These are phyloP conservation scores for Davidsoniella eucalypti DNA, from an alignment of 2,329 filamentous ascomycete species.

Conservation along the genomic window DNA sequence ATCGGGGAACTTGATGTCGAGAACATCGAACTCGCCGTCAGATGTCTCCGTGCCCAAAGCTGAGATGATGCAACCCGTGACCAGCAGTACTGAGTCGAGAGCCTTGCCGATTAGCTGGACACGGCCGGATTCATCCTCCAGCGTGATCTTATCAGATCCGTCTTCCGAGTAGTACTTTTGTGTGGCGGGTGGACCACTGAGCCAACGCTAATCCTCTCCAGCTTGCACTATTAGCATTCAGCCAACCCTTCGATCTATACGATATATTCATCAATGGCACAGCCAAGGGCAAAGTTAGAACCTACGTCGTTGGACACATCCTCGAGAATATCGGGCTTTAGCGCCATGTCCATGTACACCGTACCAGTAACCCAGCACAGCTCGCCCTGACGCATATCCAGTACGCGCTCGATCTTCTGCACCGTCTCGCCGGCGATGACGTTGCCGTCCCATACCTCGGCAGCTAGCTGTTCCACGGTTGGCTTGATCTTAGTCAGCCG, in stretches of 20 bases:
- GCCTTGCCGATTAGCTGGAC: conserved; percentile 59
- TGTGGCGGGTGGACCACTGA: conserved; percentile 60
- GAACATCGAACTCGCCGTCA: conserved; percentile 80
- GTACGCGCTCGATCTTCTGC: conserved; percentile 64
- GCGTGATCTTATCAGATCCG: conserved; percentile 52
- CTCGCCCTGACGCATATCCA: conserved; percentile 90
- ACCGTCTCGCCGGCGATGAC: conserved; percentile 64
- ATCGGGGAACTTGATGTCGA: conserved; percentile 80
- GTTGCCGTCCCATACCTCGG: conserved; percentile 60
- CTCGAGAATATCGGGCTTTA: conserved; percentile 92
- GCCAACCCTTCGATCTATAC: neutral
- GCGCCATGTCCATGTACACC: conserved; percentile 89
- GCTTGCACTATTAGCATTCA: neutral
- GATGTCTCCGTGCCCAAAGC: conserved; percentile 87
- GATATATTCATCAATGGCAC: neutral
- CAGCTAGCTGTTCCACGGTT: conserved; percentile 56
- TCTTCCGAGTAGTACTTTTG: conserved; percentile 58
- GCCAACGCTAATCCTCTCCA: conserved; percentile 51
- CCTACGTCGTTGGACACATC: conserved; percentile 83
- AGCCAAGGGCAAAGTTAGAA: conserved; percentile 18
- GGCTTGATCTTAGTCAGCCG: conserved; percentile 79
- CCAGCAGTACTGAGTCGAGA: conserved; percentile 53
- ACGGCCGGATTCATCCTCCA: conserved; percentile 91
- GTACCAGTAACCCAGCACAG: conserved; percentile 92
- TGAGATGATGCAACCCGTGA: conserved; percentile 88